phyloP scores from a whole-genome alignment of 1,284 basidiomycete species.

The Trichosporon faecale region DNA sequence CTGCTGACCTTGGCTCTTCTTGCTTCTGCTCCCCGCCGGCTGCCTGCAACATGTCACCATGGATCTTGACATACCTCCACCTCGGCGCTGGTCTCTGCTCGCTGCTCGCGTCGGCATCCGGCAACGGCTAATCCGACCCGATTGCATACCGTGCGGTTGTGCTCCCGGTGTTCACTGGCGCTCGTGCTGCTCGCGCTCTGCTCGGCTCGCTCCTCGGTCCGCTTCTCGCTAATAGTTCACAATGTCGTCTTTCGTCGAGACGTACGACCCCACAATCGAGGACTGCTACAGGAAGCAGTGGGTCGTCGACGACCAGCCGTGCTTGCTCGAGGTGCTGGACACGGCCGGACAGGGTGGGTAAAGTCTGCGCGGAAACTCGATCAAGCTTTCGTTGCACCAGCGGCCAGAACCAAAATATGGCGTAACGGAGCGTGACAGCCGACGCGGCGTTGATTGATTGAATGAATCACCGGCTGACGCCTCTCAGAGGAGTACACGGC shows the following conservation, averaged over 20 bases:
- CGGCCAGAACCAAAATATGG: neutral
- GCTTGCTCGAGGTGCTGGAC: constrained; percentile 88
- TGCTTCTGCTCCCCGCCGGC: neutral
- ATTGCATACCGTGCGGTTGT: neutral
- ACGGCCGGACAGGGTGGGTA: constrained; percentile 85
- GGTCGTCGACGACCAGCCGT: constrained; percentile 85
- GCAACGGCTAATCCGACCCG: constrained; percentile 2
- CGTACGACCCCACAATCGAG: constrained; percentile 71
- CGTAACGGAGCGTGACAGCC: neutral
- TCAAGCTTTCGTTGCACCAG: neutral
- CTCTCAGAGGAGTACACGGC: constrained; percentile 88
- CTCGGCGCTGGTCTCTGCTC: neutral
- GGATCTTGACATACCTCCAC: neutral
- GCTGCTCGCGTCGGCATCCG: neutral
- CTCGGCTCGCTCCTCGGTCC: neutral
- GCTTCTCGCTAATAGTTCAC: constrained; percentile 63
- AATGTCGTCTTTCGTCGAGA: constrained; percentile 82
- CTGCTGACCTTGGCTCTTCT: neutral
- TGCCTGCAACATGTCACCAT: neutral
- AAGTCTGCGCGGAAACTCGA: neutral
- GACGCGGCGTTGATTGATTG: neutral
- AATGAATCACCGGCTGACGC: constrained; percentile 10
- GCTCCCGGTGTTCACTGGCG: neutral
- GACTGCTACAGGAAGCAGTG: constrained; percentile 90
- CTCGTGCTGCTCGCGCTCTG: neutral